Evolutionary conservation across 202 grass and related monocot genomes (phyloP).

Genomic region (Dendrocalamus latiflorus): DNA sequence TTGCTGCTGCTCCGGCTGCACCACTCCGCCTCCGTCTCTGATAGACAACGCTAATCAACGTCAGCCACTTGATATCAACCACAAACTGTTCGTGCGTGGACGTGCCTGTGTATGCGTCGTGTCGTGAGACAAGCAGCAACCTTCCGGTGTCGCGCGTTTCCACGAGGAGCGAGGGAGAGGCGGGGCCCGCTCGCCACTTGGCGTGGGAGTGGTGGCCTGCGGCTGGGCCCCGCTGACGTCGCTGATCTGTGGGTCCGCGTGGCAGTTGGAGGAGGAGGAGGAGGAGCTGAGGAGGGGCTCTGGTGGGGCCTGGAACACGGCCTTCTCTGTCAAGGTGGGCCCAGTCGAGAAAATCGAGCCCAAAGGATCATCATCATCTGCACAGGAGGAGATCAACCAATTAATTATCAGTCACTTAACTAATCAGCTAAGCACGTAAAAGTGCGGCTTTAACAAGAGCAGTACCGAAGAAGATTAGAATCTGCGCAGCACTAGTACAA

Average conservation of each 20-base stretch:
- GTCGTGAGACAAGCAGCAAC: slow-evolving; percentile 19
- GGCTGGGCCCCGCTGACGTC: neutral
- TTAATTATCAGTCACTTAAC: neutral
- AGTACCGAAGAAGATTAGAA: slow-evolving; percentile 36
- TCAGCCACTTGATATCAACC: neutral
- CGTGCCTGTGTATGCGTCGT: neutral
- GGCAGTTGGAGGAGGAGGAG: slow-evolving; percentile 30
- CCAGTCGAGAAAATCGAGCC: slow-evolving; percentile 43
- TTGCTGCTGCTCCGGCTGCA: slow-evolving; percentile 30
- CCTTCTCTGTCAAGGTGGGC: neutral
- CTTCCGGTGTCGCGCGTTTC: slow-evolving; percentile 42
- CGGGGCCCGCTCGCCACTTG: slow-evolving; percentile 10
- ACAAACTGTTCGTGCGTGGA: neutral
- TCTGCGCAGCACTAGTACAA: slow-evolving; percentile 10
- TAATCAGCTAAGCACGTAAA: neutral
- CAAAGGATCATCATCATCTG: slow-evolving; percentile 37
- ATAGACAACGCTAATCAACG: neutral
- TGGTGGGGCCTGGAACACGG: neutral
- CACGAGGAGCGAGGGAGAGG: neutral
- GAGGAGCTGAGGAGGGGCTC: slow-evolving; percentile 29
- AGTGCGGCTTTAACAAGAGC: neutral
- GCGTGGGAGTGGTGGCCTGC: neutral
- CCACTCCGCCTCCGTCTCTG: slow-evolving; percentile 7
- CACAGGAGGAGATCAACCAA: neutral
- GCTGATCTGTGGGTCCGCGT: neutral